phyloP scores from a whole-genome alignment of 768 basidiomycete species.

The Kwoniella europaea region DNA sequence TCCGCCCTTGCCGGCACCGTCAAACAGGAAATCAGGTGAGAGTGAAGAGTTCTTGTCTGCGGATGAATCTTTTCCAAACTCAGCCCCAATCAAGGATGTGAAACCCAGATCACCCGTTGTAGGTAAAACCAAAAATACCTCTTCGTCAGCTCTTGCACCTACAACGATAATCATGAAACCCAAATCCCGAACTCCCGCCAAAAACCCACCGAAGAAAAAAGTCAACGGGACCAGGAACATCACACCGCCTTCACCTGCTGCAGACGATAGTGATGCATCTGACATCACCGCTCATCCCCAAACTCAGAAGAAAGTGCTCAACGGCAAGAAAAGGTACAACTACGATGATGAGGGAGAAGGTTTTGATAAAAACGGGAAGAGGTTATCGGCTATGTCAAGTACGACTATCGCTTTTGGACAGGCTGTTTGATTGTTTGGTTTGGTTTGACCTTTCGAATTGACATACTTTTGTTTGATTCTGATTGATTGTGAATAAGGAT shows the following conservation, averaged over 20 bases:
- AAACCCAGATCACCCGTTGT: not conserved
- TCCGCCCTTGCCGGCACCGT: not conserved
- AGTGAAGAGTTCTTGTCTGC: constrained; percentile 17
- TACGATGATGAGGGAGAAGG: not conserved
- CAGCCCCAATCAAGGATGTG: not conserved
- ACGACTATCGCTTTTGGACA: constrained; percentile 13
- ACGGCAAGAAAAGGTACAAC: not conserved
- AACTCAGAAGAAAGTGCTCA: not conserved
- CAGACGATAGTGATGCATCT: constrained; percentile 7
- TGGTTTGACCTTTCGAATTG: not conserved
- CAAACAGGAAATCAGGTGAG: not conserved
- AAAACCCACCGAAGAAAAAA: constrained; percentile 2
- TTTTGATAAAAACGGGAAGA: constrained; percentile 9
- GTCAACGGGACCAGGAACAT: not conserved
- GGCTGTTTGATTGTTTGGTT: constrained; percentile 7
- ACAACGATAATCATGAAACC: constrained; percentile 9
- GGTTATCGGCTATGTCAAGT: constrained; percentile 15
- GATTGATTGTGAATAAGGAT: too few species aligned
- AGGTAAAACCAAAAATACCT: not conserved
- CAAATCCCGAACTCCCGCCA: not conserved
- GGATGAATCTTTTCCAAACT: not conserved
- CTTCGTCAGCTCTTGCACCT: not conserved
- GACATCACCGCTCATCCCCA: not conserved
- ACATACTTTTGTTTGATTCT: too few species aligned
- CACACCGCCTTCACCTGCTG: constrained; percentile 7